Evolutionary conservation across 768 basidiomycete species (phyloP).

Genomic region (Mrakia frigida): DNA sequence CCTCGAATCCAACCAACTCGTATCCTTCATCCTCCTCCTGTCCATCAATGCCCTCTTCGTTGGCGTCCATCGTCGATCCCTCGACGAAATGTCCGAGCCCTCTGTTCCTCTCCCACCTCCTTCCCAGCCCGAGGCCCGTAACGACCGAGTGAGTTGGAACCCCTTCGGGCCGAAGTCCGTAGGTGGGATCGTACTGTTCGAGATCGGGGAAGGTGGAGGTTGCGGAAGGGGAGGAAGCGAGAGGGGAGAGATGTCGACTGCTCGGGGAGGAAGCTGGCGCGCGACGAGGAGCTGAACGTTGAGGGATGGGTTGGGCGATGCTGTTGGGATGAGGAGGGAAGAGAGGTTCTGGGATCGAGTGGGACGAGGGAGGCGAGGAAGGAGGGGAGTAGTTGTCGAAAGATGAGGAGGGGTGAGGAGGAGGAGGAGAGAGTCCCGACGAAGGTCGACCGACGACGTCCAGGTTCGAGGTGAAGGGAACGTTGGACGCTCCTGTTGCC

Average conservation of each 20-base stretch:
- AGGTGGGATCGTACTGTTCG: constrained; percentile 92
- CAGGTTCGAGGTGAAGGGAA: constrained; percentile 22
- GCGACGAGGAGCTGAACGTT: constrained; percentile 26
- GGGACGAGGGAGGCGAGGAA: constrained; percentile 15
- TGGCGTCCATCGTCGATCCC: constrained; percentile 8
- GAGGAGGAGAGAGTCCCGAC: constrained; percentile 8
- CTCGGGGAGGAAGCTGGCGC: constrained; percentile 22
- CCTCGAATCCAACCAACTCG: constrained; percentile 35
- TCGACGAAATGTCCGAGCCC: constrained; percentile 41
- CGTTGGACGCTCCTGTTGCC: neutral
- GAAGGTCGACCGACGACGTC: constrained; percentile 33
- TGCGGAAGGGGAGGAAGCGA: constrained; percentile 35
- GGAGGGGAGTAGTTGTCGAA: constrained; percentile 33
- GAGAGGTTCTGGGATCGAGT: constrained; percentile 12
- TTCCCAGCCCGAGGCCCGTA: constrained; percentile 58
- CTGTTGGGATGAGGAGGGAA: constrained; percentile 20
- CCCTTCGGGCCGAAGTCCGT: constrained; percentile 88
- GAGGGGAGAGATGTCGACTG: constrained; percentile 39
- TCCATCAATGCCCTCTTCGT: constrained; percentile 39
- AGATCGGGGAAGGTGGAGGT: constrained; percentile 56
- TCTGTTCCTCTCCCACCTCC: constrained; percentile 52
- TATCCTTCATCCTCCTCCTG: constrained; percentile 51
- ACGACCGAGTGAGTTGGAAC: constrained; percentile 69
- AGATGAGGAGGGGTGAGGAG: constrained; percentile 11
- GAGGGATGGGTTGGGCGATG: constrained; percentile 15